Evolutionary conservation across 169 alveolate species (phyloP).

Genomic region (Plasmodium sp.): DNA sequence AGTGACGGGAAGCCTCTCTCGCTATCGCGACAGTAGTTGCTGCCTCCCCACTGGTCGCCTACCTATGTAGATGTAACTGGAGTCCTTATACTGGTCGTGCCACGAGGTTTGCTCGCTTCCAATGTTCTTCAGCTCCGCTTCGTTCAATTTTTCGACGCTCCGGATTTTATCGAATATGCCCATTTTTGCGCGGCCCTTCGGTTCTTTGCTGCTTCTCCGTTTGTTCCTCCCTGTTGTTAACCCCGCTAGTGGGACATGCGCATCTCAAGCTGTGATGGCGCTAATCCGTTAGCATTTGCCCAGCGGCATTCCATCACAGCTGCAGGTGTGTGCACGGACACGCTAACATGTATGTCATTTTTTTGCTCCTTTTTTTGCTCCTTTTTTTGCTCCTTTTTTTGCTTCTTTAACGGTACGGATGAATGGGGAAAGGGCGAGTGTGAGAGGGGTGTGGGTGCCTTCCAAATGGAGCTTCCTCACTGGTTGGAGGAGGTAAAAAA

Average conservation of each 20-base stretch:
- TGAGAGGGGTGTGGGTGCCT: neutral
- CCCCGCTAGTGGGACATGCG: neutral
- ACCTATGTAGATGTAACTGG: constrained; percentile 85
- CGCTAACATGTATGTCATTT: neutral
- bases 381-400: neutral
- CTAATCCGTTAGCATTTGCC: neutral
- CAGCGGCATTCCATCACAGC: neutral
- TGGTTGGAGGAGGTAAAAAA: neutral
- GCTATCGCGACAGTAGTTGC: neutral
- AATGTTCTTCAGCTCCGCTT: constrained; percentile 82
- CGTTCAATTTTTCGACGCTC: constrained; percentile 77
- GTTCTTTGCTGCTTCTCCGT: neutral
- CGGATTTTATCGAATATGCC: constrained; percentile 66
- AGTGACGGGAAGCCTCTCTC: neutral
- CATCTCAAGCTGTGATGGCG: neutral
- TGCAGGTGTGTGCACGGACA: neutral
- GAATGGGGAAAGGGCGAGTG: neutral
- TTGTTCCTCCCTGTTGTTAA: neutral
- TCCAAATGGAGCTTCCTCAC: neutral
- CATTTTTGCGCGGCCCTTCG: neutral
- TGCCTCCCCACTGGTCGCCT: neutral
- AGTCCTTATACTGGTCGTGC: constrained; percentile 86
- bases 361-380: neutral
- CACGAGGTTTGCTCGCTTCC: constrained; percentile 84
- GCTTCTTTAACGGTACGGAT: neutral